phyloP scores from a whole-genome alignment of 805 yeast genomes.

The Candida andamanensis region DNA sequence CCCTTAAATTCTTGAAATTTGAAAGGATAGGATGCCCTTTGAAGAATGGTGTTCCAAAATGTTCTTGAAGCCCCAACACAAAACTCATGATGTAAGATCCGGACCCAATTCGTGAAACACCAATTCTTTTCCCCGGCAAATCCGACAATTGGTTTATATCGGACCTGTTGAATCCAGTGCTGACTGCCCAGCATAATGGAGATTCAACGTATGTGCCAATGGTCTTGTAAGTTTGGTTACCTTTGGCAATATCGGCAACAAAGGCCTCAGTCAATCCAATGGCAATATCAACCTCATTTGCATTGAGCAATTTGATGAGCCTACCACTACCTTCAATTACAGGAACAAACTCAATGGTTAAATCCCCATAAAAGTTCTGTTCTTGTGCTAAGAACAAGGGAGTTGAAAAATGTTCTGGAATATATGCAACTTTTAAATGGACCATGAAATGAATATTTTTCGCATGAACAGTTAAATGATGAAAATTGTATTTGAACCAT shows the following conservation, averaged over 20 bases:
- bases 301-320: slow-evolving; percentile 66
- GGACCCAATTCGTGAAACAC: slow-evolving; percentile 82
- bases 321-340: slow-evolving; percentile 88
- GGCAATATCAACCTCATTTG: slow-evolving; percentile 66
- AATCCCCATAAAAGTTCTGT: slow-evolving; percentile 49
- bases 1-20: slow-evolving; percentile 72
- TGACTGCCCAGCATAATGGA: slow-evolving; percentile 87
- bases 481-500: too few species aligned
- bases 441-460: too few species aligned
- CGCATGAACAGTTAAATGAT: too few species aligned
- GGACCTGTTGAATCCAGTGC: slow-evolving; percentile 62
- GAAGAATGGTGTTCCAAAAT: slow-evolving; percentile 49
- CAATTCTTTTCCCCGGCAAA: slow-evolving; percentile 59
- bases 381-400: slow-evolving; percentile 70
- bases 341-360: slow-evolving; percentile 59
- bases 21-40: slow-evolving; percentile 52
- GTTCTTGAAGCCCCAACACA: slow-evolving; percentile 63
- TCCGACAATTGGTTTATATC: slow-evolving; percentile 50
- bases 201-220: slow-evolving; percentile 81
- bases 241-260: slow-evolving; percentile 75
- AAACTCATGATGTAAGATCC: slow-evolving; percentile 91
- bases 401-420: slow-evolving; percentile 90
- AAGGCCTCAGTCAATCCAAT: slow-evolving; percentile 91
- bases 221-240: slow-evolving; percentile 57
- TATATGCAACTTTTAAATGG: slow-evolving; percentile 67